Evolutionary conservation across 1,284 basidiomycete genomes (phyloP).

Genomic region (Cutaneotrichosporon sp.): DNA sequence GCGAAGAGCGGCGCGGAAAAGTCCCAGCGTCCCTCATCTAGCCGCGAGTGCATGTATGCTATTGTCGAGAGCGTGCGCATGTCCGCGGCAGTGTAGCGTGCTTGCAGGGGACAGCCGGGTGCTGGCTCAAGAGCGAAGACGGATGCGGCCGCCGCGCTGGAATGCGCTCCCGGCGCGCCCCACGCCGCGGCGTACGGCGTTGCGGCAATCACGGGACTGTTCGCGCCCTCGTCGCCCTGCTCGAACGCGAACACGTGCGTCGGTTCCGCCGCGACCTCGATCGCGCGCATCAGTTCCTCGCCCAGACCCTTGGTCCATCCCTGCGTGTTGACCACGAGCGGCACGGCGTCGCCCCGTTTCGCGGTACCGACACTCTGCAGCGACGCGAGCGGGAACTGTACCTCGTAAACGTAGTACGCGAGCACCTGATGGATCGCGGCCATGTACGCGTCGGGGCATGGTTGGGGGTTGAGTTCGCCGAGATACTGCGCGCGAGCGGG

Average conservation of each 20-base stretch:
- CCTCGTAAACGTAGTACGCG: constrained; percentile 64
- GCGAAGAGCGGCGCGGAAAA: constrained; percentile 64
- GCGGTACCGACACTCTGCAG: constrained; percentile 17
- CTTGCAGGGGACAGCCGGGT: constrained; percentile 42
- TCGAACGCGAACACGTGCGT: constrained; percentile 61
- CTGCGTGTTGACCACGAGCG: constrained; percentile 91
- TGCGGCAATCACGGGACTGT: constrained; percentile 21
- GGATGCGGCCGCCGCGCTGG: background rate
- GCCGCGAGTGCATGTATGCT: constrained; percentile 69
- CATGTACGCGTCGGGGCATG: constrained; percentile 74
- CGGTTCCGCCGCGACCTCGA: constrained; percentile 64
- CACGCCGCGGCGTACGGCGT: constrained; percentile 9
- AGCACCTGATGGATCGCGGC: constrained; percentile 63
- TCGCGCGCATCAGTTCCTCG: constrained; percentile 65
- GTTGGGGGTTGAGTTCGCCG: constrained; percentile 70
- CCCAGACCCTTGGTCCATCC: constrained; percentile 96
- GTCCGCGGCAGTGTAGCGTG: constrained; percentile 65
- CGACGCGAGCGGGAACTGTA: constrained; percentile 53
- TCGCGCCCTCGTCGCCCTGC: background rate
- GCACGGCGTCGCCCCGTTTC: constrained; percentile 58
- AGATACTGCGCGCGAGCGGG: constrained; percentile 76
- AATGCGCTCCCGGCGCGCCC: background rate
- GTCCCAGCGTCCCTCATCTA: constrained; percentile 56
- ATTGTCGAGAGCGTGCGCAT: constrained; percentile 65
- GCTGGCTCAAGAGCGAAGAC: constrained; percentile 33